Evolutionary conservation across 2,329 filamentous ascomycete species (phyloP).

Genomic region (Monilinia aucupariae): DNA sequence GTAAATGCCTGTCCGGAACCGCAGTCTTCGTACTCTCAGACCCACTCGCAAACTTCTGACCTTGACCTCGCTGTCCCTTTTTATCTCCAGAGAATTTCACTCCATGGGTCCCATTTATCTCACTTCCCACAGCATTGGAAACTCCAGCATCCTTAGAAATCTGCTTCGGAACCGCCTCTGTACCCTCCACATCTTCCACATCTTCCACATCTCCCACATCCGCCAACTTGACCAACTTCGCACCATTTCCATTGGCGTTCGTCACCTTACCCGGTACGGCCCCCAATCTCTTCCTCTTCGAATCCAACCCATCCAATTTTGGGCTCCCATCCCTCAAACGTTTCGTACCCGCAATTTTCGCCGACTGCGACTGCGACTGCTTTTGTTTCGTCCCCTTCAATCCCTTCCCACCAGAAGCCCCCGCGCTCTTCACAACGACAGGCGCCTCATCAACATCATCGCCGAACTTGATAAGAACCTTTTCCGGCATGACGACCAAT

Average conservation of each 20-base stretch:
- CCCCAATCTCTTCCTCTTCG: slow-evolving; percentile 30
- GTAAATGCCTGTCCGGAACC: slow-evolving; percentile 20
- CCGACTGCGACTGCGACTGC: not conserved
- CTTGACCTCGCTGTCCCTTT: slow-evolving; percentile 7
- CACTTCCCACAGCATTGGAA: not conserved
- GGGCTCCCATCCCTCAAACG: slow-evolving; percentile 25
- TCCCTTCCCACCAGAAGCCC: not conserved
- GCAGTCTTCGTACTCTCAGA: not conserved
- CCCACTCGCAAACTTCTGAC: slow-evolving; percentile 4
- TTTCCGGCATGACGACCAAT: slow-evolving; percentile 37
- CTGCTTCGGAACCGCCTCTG: not conserved
- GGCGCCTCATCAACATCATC: slow-evolving; percentile 27
- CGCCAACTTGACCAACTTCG: not conserved
- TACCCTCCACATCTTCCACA: slow-evolving; percentile 7
- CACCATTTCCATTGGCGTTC: slow-evolving; percentile 30
- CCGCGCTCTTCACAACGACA: not conserved
- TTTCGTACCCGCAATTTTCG: slow-evolving; percentile 18
- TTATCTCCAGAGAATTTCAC: not conserved
- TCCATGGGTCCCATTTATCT: not conserved
- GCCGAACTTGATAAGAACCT: slow-evolving; percentile 38
- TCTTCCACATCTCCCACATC: no score
- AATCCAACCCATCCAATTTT: slow-evolving; percentile 17
- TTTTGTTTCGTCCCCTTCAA: slow-evolving; percentile 30
- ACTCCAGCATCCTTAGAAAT: not conserved
- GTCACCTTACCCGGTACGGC: slow-evolving; percentile 18